Evolutionary conservation across 768 basidiomycete genomes (phyloP).

Genomic region (Arthromyces matolae): DNA sequence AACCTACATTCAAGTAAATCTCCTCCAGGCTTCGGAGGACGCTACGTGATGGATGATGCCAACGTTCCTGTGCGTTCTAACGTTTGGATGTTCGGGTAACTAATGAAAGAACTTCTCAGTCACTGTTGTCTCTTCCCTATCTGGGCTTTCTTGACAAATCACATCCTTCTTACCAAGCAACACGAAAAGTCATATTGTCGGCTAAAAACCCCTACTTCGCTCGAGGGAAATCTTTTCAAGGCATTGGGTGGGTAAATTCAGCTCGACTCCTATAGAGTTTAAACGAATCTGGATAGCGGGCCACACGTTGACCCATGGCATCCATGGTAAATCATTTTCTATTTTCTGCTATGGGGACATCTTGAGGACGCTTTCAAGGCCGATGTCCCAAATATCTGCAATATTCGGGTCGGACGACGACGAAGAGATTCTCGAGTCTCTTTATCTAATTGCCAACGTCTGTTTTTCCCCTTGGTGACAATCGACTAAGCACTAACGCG

Average conservation of each 20-base stretch:
- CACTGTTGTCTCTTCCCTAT: constrained; percentile 75
- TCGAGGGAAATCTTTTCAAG: constrained; percentile 59
- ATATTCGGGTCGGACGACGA: constrained; percentile 77
- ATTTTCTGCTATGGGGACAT: not conserved
- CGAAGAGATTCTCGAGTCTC: constrained; percentile 54
- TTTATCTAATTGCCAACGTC: constrained; percentile 70
- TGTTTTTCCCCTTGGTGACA: constrained; percentile 22
- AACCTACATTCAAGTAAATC: not conserved
- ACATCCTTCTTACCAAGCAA: constrained; percentile 59
- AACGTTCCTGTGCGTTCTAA: constrained; percentile 63
- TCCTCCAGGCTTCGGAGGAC: constrained; percentile 64
- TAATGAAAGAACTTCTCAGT: constrained; percentile 34
- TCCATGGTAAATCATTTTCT: constrained; percentile 49
- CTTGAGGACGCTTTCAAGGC: constrained; percentile 37
- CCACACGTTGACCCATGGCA: constrained; percentile 72
- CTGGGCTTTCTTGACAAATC: constrained; percentile 67
- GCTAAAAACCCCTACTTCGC: constrained; percentile 67
- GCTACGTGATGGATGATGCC: constrained; percentile 83
- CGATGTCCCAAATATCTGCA: constrained; percentile 75
- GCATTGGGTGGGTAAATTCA: constrained; percentile 68
- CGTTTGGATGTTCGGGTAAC: not conserved
- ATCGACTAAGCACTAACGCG: not conserved
- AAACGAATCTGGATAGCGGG: constrained; percentile 41
- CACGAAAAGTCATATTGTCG: constrained; percentile 59
- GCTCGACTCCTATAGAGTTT: too few relatives aligned